Conservation (phyloP, 2,329 filamentous ascomycete species). For the Triangularia verruculosa region DNA sequence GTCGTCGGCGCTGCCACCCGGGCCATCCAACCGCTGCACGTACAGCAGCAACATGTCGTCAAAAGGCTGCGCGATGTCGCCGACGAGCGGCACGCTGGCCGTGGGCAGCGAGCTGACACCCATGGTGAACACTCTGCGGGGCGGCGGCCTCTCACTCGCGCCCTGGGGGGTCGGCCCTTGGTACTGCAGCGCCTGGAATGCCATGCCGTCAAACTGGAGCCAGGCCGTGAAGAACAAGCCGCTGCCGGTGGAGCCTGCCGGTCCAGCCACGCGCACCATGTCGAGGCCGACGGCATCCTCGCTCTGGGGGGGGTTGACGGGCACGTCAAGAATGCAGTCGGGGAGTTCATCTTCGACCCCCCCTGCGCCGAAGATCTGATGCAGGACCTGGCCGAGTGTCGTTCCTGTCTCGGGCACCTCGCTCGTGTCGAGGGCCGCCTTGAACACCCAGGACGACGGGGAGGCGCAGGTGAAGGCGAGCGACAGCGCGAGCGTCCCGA, state of each 20-base stretch:
- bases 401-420: slow-evolving; percentile 4
- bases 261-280: not conserved
- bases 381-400: slow-evolving; percentile 5
- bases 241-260: slow-evolving; percentile 2
- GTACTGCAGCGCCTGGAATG: slow-evolving; percentile 7
- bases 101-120: slow-evolving; percentile 16
- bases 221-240: slow-evolving; percentile 6
- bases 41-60: slow-evolving; percentile 36
- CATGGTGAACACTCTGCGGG: slow-evolving; percentile 12
- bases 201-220: slow-evolving; percentile 1
- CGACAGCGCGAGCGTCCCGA: slow-evolving; percentile 5
- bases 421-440: slow-evolving; percentile 4
- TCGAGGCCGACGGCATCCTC: slow-evolving; percentile 9
- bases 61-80: slow-evolving; percentile 34
- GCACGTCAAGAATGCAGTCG: slow-evolving; percentile 1
- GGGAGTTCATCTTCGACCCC: slow-evolving; percentile 3
- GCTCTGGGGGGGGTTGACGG: slow-evolving; percentile 1
- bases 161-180: slow-evolving; percentile 5
- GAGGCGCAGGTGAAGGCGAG: slow-evolving; percentile 6
- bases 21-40: slow-evolving; percentile 29
- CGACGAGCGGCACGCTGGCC: slow-evolving; percentile 32
- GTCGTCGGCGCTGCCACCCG: slow-evolving; percentile 13
- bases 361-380: not conserved
- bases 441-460: slow-evolving; percentile 6
- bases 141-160: not conserved